Evolutionary conservation across 352 stramenopile species (phyloP).

Genomic region (Pythium dissimile): DNA sequence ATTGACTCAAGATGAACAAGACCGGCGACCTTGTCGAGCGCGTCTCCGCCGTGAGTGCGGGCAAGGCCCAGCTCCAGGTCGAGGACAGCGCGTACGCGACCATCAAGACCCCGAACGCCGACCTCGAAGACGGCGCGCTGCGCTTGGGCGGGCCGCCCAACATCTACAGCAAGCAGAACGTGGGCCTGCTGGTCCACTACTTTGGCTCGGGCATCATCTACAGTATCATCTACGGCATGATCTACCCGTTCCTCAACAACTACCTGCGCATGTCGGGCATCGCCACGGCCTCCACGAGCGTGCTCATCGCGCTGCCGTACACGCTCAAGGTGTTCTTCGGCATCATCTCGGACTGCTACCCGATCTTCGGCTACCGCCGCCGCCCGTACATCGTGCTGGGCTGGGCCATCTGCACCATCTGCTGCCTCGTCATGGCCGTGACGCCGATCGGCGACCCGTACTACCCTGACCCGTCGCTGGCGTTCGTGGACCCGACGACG

Average conservation of each 20-base stretch:
- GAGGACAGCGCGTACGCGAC: conserved; percentile 10
- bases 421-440: conserved; percentile 26
- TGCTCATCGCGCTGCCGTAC: conserved; percentile 49
- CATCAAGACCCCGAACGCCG: conserved; percentile 15
- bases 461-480: conserved; percentile 17
- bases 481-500: conserved; percentile 7
- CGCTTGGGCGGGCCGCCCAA: conserved; percentile 26
- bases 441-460: conserved; percentile 23
- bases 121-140: conserved; percentile 24
- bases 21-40: conserved; percentile 21
- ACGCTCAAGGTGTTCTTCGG: conserved; percentile 76
- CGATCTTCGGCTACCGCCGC: conserved; percentile 76
- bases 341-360: conserved; percentile 82
- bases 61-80: conserved; percentile 19
- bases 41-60: conserved; percentile 10
- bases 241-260: conserved; percentile 42
- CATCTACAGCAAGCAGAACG: conserved; percentile 31
- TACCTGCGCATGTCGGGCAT: conserved; percentile 37
- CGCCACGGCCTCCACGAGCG: conserved; percentile 26
- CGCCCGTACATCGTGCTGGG: conserved; percentile 84
- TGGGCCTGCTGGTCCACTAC: conserved; percentile 36
- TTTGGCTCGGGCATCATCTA: conserved; percentile 30
- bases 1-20: conserved; percentile 24
- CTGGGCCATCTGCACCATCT: conserved; percentile 28
- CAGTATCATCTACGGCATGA: conserved; percentile 23